Evolutionary conservation across 495 filamentous ascomycete genomes (phyloP), one percentile per base, ranked within the genome.

Genomic region (Acidomyces sp.): DNA sequence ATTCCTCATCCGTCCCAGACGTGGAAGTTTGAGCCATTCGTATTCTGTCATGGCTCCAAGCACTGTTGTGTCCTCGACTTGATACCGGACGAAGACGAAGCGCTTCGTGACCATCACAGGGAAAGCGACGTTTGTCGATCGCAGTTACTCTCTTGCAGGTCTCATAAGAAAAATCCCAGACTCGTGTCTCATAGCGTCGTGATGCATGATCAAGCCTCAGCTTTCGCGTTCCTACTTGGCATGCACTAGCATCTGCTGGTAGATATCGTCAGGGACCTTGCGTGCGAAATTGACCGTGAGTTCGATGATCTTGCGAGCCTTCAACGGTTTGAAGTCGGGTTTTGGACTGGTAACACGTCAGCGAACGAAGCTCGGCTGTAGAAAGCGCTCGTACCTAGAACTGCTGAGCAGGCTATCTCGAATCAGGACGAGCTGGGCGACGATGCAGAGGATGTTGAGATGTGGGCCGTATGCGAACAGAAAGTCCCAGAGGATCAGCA

Each of bases 401-500:
- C 78, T 87, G 26, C 70, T 71, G 45, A 96, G 62, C 39, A 99
- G 75, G 32, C 77, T 74, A 37, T 92, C 85, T 37, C 86, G 67
- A 62, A 94, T 84, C 46, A 90, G 71, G 28, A 93, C 72, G 34
- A 99, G 64, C 60, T 99, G 90, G n/a, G 86, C 85, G 18, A 96
- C 92, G 48, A 99, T 94, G 54, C 92, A 96, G 7, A 99, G 56
- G 35, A 99, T 82, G 51, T 99, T 99, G 33, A 96, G 55, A 60
- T 96, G 92, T 24, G 84, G 71, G 0, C 90, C 90, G 52, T 94
- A 99, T 0, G 90, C 87, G 55, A 99, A 85, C 10, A 96, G 66
- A 51, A 99, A 99, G 58, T 99, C 90, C 90, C 90, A 99, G n/a
- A 96, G 69, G 39, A 80, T 74, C 25, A 97, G 63, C 4, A 99